A percentile compares a stretch with the other conserved stretches of the same genome.
Conservation (phyloP, 2,329 filamentous ascomycete species). For the Verruconis gallopava region DNA sequence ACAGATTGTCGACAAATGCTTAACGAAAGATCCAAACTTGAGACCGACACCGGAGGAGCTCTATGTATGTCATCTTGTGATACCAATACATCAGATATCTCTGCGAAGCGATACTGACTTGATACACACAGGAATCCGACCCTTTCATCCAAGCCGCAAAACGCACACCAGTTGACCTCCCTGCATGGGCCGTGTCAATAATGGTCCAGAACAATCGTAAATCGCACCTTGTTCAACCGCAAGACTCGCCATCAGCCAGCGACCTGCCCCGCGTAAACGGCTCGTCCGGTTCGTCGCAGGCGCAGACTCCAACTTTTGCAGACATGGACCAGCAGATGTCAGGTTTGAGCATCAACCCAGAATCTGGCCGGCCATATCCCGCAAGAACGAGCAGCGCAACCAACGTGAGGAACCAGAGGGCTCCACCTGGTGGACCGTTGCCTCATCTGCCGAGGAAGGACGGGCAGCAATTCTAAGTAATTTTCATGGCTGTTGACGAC, state of each 20-base stretch:
- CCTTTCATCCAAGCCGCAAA: constrained; percentile 94
- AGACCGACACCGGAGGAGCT: constrained; percentile 88
- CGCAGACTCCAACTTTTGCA: constrained; percentile 7
- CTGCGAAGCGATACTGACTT: constrained; percentile 13
- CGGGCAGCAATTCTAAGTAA: not conserved
- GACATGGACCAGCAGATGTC: constrained; percentile 9
- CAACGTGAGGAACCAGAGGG: not conserved
- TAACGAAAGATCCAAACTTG: constrained; percentile 78
- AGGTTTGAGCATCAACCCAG: constrained; percentile 4
- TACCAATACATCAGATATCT: not conserved
- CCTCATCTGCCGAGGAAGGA: not conserved
- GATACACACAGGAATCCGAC: constrained; percentile 60
- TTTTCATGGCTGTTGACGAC: too few relatives aligned
- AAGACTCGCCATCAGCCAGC: constrained; percentile 1
- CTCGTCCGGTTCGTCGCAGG: not conserved
- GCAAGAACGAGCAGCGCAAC: constrained; percentile 7
- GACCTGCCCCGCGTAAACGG: constrained; percentile 6
- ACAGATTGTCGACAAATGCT: constrained; percentile 92
- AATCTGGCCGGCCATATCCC: constrained; percentile 4
- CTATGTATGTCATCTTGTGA: constrained; percentile 51
- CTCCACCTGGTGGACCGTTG: not conserved
- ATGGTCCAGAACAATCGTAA: constrained; percentile 94
- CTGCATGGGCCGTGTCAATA: constrained; percentile 85
- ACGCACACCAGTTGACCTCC: constrained; percentile 84
- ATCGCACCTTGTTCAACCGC: constrained; percentile 58